Evolutionary conservation across 2,329 filamentous ascomycete species (phyloP), one percentile per base, ranked within the genome.

Genomic region (Talaromyces amestolkiae): DNA sequence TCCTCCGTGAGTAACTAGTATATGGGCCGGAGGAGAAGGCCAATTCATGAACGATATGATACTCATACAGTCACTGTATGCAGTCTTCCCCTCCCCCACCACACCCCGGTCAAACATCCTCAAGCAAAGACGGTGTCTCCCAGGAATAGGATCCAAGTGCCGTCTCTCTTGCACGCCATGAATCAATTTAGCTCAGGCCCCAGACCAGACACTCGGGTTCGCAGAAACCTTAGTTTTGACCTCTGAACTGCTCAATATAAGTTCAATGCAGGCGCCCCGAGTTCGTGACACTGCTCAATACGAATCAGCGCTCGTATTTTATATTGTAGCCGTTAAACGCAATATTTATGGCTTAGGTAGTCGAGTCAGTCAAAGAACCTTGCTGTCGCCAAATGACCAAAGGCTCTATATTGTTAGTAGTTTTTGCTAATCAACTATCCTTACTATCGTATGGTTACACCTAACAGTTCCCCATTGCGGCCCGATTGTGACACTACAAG

Each of bases 31-130:
- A 35, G 31, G 31, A 35, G 51, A 24, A 56, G n/a, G 33, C 9
- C 27, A 33, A 53, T 24, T 31, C 35, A 37, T 56, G n/a, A 22
- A 56, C 19, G n/a, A 8, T 24, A 24, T 56, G 53, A 39, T 56
- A 24, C 5, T 35, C 51, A 35, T 35, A 35, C 35, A n/a, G 31
- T 35, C 37, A 37, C 47, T 10, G 51, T 7, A 56, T 22, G 31
- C 13, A 24, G 33, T 24, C n/a, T 39, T 22, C 53, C 51, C 33
- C 53, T 54, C 49, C 53, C 53, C 31, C 53, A 56, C 53, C 22
- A 56, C 51, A 54, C 33, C 53, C 53, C 7, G 53, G 53, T 56
- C 33, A 56, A 39, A 54, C 51, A 54, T 35, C n/a, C 51, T 53
- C 6, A 35, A 31, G 17, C 13, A 22, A 37, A 13, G n/a, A n/a